Base-by-base conservation (phyloP, 257 asterid species). In the Penstemon barbatus region DNA sequence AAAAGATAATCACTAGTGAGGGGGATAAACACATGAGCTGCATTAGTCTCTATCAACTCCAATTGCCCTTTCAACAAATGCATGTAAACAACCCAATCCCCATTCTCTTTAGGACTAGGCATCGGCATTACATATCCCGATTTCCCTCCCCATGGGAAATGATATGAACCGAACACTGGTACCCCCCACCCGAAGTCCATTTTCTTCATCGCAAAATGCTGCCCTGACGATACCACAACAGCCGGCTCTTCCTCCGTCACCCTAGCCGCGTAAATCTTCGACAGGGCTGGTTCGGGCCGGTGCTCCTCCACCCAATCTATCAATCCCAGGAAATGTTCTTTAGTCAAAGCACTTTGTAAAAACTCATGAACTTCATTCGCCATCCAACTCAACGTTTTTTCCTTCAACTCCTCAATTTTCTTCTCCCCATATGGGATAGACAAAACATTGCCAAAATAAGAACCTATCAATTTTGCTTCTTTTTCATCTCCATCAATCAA, bases 1-100 rank as follows among this genome's bases (percentile, higher is more conserved):
- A 44, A 71, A 41, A 86, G 63, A 79, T 87, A 86, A 36, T 73
- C 51, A 10, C 68, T 54, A 25, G 75, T 74, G 59, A 87, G 59
- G 0, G 86, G 95, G 15, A 10, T 58, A 11, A 89, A 82, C 10
- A 87, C 78, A 41, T 79, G 77, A 54, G 77, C 64, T 10, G 85
- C 87, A 45, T 73, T 54, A 0, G 61, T 60, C 76, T 89, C 95
- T 8, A 85, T 76, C 48, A 73, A 40, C 11, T 89, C 84, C 79
- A 87, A 55, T 49, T 89, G 90, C 52, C 67, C 81, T 56, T 73
- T 71, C 50, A 78, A 5, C 39, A 89, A 62, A 53, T 85, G 95
- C 90, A 87, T 77, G 64, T 87, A 89, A 5, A 89, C 86, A 57
- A 89, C 43, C 95, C 96, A 89, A 69, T 89, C 96, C 57, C 95